A percentile compares a stretch with the other conserved stretches of the same genome.
Conservation (phyloP, 768 basidiomycete species). For the Mycena metata region DNA sequence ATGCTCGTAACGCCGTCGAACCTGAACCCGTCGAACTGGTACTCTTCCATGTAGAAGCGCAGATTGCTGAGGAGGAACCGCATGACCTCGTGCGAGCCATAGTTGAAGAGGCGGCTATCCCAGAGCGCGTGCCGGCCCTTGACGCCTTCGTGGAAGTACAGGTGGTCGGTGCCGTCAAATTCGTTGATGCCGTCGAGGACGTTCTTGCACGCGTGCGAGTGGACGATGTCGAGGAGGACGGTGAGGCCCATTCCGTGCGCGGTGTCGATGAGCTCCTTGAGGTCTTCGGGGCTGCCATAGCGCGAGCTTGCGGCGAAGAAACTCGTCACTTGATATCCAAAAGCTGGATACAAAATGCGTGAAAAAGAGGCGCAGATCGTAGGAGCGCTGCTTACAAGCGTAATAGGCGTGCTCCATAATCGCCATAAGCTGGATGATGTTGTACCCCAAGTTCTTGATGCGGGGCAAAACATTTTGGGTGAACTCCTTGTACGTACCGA, state of each 20-base stretch:
- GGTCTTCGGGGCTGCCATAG: conserved; percentile 95
- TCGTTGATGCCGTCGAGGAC: conserved; percentile 94
- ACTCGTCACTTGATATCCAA: conserved; percentile 97
- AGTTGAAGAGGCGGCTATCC: conserved; percentile 99
- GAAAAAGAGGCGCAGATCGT: conserved; percentile 16
- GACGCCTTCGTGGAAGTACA: conserved; percentile 95
- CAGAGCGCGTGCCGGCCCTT: conserved; percentile 96
- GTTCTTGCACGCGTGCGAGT: conserved; percentile 99
- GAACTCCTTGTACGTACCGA: conserved; percentile 98
- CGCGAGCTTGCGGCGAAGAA: conserved; percentile 98
- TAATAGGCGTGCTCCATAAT: conserved; percentile 99
- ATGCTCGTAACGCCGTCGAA: conserved; percentile 99
- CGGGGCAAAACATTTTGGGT: conserved; percentile 86
- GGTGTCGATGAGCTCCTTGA: conserved; percentile 95
- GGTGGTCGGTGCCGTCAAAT: conserved; percentile 98
- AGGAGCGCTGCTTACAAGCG: conserved; percentile 74
- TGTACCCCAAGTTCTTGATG: conserved; percentile 94
- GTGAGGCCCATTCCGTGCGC: conserved; percentile 94
- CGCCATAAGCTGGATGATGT: conserved; percentile 98
- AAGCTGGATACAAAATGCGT: conserved; percentile 67
- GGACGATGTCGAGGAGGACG: conserved; percentile 96
- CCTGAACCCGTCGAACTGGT: conserved; percentile 96
- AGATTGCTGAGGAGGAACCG: conserved; percentile 96
- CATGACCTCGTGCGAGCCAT: conserved; percentile 93
- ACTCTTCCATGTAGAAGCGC: conserved; percentile 96